Evolutionary conservation across 192 early-diverging fungal species (phyloP).

Genomic region (Powellomyces hirtus): DNA sequence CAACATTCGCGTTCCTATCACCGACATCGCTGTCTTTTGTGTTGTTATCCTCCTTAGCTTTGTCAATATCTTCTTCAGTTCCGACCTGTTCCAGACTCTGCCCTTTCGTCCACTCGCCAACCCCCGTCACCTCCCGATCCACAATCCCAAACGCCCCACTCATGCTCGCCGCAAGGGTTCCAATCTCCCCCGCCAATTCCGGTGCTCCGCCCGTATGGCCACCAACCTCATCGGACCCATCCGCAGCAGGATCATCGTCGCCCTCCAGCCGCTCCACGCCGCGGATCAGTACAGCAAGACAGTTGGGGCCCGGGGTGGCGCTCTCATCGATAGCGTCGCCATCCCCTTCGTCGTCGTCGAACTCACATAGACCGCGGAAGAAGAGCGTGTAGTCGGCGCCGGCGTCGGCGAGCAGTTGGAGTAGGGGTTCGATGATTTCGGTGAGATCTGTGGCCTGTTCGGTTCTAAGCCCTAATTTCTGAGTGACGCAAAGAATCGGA

Average conservation of each 20-base stretch:
- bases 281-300: neutral
- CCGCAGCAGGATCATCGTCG: neutral
- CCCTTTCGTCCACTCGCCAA: too few relatives aligned
- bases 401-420: constrained; percentile 63
- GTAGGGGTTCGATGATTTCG: constrained; percentile 59
- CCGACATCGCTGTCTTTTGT: neutral
- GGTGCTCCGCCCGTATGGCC: neutral
- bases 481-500: too few relatives aligned
- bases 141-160: constrained; percentile 1
- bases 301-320: neutral
- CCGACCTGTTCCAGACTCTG: too few relatives aligned
- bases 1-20: neutral
- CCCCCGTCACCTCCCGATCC: neutral
- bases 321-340: neutral
- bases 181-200: neutral
- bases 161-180: constrained; percentile 6
- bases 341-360: constrained; percentile 42
- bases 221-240: neutral
- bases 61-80: too few relatives aligned
- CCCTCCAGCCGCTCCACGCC: neutral
- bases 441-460: constrained; percentile 43
- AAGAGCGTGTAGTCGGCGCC: constrained; percentile 73
- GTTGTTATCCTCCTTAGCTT: too few relatives aligned
- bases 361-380: constrained; percentile 59
- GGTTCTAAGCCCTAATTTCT: constrained; percentile 36